Conservation (phyloP, 2,329 filamentous ascomycete species). For the Hypoxylon sp. region DNA sequence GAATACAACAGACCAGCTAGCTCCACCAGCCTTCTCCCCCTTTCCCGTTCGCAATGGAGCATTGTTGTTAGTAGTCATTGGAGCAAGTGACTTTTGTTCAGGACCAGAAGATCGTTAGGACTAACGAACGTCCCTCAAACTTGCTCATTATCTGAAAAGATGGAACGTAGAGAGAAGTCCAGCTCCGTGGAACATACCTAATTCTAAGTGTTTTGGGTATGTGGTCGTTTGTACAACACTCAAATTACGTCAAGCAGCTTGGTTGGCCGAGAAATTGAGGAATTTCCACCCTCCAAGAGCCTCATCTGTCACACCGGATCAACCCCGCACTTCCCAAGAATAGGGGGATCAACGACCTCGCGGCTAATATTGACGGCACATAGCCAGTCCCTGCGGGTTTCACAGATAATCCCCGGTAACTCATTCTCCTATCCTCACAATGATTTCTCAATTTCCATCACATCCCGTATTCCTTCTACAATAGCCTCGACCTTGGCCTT, state of each 20-base stretch:
- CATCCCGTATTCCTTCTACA: conserved; percentile 69
- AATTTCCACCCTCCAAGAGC: conserved; percentile 41
- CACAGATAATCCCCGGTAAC: conserved; percentile 38
- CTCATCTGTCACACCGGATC: conserved; percentile 47
- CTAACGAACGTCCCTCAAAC: conserved; percentile 33
- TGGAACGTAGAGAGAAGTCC: conserved; percentile 24
- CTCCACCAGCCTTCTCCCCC: background rate
- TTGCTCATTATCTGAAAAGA: conserved; percentile 32
- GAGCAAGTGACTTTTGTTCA: conserved; percentile 14
- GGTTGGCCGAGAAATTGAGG: conserved; percentile 15
- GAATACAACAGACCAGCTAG: conserved; percentile 9
- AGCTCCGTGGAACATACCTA: conserved; percentile 35
- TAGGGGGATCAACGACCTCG: conserved; percentile 42
- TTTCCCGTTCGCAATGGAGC: conserved; percentile 12
- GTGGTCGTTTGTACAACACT: conserved; percentile 11
- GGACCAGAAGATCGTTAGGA: conserved; percentile 17
- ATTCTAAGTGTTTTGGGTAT: conserved; percentile 24
- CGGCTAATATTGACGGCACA: conserved; percentile 47
- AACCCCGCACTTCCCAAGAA: conserved; percentile 46
- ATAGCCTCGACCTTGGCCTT: conserved; percentile 67
- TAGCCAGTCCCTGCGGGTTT: conserved; percentile 42
- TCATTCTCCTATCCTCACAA: conserved; percentile 59
- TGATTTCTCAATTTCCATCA: conserved; percentile 74
- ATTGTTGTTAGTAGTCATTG: conserved; percentile 24
- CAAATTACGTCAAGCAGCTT: conserved; percentile 26